Evolutionary conservation across 352 stramenopile genomes (phyloP), one percentile per base, ranked within the genome.

Genomic region (Pythium phragmiticola): DNA sequence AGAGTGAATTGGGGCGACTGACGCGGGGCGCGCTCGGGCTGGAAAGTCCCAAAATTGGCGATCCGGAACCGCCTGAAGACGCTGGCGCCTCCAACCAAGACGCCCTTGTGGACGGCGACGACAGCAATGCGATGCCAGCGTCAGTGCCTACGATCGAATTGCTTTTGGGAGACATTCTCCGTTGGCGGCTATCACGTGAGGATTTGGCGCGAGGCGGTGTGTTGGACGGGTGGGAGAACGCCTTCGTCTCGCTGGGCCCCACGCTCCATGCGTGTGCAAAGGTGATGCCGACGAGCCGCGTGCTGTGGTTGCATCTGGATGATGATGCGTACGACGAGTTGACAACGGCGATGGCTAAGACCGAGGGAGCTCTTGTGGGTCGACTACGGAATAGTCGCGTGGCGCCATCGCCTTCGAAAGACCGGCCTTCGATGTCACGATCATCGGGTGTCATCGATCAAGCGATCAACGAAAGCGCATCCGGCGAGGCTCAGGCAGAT

Each of bases 141-240:
- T 39, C 34, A 6, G 11, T 14, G 11, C 47, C 39, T n/a, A 67
- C 46, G 3, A 67, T 87, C n/a, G 60, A 60, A n/a, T 48, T 55
- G 21, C 55, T 95, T 23, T 57, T 97, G 28, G 48, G 73, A 5
- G 59, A 81, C 12, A 78, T 96, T 34, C 28, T 96, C 39, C 26
- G 62, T 12, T 95, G 82, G 84, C 76, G 84, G 9, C 30, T 96
- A 9, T 45, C 52, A 0, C 78, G 89, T 52, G 55, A 75, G 21
- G 88, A 96, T 57, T 52, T 92, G n/a, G 69, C 72, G 42, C 69
- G 57, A 17, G 89, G 89, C 19, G 70, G 77, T 17, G 77, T 97
- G 0, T 56, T 97, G 39, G 89, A 97, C 59, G 77, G 81, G 0
- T 84, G 92, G 46, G 70, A 88, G 14, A 94, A 82, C 33, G 61